Evolutionary conservation across 495 filamentous ascomycete genomes (phyloP), one percentile per base, ranked within the genome.

Genomic region (Patellaria atrata): DNA sequence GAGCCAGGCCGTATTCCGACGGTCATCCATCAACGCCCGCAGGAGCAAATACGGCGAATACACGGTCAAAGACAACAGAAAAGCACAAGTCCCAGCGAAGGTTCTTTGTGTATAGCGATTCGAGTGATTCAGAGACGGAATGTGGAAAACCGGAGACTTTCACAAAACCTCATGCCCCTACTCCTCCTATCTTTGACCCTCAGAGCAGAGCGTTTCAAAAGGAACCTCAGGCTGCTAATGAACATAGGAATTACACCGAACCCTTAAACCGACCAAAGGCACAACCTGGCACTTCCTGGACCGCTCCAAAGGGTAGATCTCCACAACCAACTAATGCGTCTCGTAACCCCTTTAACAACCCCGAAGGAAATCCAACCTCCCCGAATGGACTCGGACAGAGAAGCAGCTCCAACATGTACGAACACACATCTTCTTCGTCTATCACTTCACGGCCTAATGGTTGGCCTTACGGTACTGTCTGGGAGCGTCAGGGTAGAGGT

Each of bases 401-500:
- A n/a, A n/a, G n/a, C n/a, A n/a, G n/a, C n/a, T n/a, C n/a, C n/a
- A n/a, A n/a, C n/a, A n/a, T n/a, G n/a, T n/a, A n/a, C n/a, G n/a
- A n/a, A n/a, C n/a, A n/a, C n/a, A n/a, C n/a, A 4, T 14, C 26
- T 27, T 27, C 26, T 27, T 27, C n/a, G 8, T n/a, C 4, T 27
- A 12, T 14, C 12, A 14, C 26, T 27, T n/a, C 12, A 27, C 15
- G 26, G 26, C 15, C 26, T n/a, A 14, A 27, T 27, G n/a, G 26
- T 6, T 27, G 26, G 26, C 26, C 26, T 27, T 27, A 12, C 15
- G 26, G 26, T 27, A 12, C 26, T 27, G 6, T 27, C 26, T 12
- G 15, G 26, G n/a, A n/a, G n/a, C n/a, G 55, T 59, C 8, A 64
- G 56, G 46, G 62, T 38, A 35, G 4, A 23, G 29, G 44, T 31